Evolutionary conservation across 108 stramenopile species (phyloP).

Genomic region (Cyclotella choctawhatcheeana): DNA sequence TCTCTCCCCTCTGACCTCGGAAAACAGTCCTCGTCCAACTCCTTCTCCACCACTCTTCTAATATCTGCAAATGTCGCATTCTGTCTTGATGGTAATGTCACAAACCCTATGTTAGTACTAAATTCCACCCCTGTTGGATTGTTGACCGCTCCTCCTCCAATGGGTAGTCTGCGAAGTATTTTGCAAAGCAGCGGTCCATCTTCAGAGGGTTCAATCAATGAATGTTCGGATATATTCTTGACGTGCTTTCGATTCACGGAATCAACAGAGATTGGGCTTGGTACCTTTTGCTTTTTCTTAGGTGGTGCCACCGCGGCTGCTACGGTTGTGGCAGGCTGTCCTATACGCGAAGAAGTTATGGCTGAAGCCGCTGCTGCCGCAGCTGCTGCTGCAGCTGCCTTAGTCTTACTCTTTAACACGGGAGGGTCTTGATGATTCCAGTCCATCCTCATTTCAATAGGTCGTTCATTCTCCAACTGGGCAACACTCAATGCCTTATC

Average conservation of each 20-base stretch:
- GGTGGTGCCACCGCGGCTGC: too few species aligned
- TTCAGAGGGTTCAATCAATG: conserved; percentile 46
- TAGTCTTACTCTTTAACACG: too few species aligned
- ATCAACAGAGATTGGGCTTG: neutral
- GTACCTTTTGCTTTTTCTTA: neutral
- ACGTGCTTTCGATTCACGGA: conserved; percentile 33
- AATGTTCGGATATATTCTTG: conserved; percentile 18
- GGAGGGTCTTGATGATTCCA: conserved; percentile 87
- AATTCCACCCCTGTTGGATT: conserved; percentile 31
- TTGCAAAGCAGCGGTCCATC: conserved; percentile 51
- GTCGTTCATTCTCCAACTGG: conserved; percentile 69
- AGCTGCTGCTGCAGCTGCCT: too few species aligned
- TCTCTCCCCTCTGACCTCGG: conserved; percentile 16
- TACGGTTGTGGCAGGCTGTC: too few species aligned
- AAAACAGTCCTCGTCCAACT: conserved; percentile 65
- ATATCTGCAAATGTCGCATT: conserved; percentile 66
- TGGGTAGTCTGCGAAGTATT: conserved; percentile 32
- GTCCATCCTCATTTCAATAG: conserved; percentile 80
- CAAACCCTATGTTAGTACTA: conserved; percentile 71
- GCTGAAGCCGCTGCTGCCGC: too few species aligned
- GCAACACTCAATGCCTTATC: conserved; percentile 74
- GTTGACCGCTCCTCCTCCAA: neutral
- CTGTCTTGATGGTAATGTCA: conserved; percentile 62
- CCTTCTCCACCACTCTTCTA: conserved; percentile 57
- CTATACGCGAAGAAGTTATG: too few species aligned